Conservation (phyloP, 2,329 filamentous ascomycete species). For the Apiospora marii region DNA sequence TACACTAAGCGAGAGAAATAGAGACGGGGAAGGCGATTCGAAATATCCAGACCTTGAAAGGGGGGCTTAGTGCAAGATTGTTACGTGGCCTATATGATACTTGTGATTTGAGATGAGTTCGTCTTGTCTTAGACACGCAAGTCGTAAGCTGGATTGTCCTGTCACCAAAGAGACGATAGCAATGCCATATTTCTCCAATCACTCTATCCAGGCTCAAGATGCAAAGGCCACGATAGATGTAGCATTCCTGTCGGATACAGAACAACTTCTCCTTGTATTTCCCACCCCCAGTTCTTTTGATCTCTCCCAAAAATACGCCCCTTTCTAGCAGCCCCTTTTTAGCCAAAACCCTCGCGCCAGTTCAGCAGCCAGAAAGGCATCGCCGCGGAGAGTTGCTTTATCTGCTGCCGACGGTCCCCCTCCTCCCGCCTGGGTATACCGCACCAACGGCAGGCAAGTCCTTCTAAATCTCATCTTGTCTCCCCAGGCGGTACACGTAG, state of each 20-base stretch:
- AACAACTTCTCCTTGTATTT: neutral
- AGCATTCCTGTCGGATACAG: too few relatives aligned
- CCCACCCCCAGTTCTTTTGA: too few relatives aligned
- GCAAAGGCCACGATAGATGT: too few relatives aligned
- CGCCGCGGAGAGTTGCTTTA: too few relatives aligned
- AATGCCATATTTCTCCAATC: neutral
- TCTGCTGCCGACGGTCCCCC: too few relatives aligned
- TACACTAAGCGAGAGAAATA: neutral
- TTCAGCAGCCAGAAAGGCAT: neutral
- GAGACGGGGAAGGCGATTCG: neutral
- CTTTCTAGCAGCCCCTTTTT: too few relatives aligned
- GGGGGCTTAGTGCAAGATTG: neutral
- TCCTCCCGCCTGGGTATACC: too few relatives aligned
- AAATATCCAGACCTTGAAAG: neutral
- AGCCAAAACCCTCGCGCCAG: neutral
- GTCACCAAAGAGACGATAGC: neutral
- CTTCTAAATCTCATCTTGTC: conserved; percentile 69
- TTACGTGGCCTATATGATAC: neutral
- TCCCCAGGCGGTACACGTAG: conserved; percentile 96
- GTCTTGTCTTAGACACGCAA: neutral
- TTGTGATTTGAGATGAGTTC: neutral
- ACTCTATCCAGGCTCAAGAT: too few relatives aligned
- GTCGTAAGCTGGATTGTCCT: neutral
- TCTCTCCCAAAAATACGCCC: neutral
- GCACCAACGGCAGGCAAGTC: too few relatives aligned